These are phyloP conservation scores for Candida bentonensis DNA, from an alignment of 805 yeast genomes.

Conservation along the genomic window DNA sequence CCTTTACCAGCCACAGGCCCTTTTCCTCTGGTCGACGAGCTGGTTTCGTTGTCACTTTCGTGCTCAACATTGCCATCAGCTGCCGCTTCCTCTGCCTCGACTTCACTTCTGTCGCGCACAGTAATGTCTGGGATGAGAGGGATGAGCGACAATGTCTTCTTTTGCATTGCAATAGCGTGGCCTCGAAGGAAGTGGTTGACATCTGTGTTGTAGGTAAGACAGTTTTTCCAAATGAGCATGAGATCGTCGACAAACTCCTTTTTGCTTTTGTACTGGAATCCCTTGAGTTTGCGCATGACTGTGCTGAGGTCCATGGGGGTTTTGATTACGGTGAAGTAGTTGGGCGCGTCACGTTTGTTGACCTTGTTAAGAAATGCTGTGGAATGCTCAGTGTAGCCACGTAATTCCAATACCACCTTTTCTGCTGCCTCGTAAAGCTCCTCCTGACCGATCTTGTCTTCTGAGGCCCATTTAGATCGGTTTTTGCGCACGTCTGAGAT, in stretches of 20 bases:
- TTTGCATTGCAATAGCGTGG: conserved; percentile 94
- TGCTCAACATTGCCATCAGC: conserved; percentile 1
- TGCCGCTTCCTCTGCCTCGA: conserved; percentile 22
- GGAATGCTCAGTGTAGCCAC: conserved; percentile 91
- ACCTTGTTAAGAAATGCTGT: conserved; percentile 92
- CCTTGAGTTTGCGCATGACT: conserved; percentile 77
- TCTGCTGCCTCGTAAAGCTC: conserved; percentile 96
- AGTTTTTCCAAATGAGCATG: conserved; percentile 90
- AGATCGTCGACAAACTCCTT: conserved; percentile 88
- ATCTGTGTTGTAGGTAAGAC: conserved; percentile 84
- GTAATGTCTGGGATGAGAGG: conserved; percentile 85
- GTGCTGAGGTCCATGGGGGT: conserved; percentile 95
- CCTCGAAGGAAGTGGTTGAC: conserved; percentile 83
- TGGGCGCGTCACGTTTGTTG: conserved; percentile 97
- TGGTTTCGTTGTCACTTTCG: background rate
- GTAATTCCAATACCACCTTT: conserved; percentile 75
- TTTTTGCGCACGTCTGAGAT: conserved; percentile 89
- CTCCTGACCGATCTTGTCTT: conserved; percentile 91
- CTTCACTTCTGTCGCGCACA: conserved; percentile 37
- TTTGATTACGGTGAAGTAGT: conserved; percentile 78
- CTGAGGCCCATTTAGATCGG: conserved; percentile 95
- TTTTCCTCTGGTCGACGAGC: background rate
- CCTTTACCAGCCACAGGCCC: background rate
- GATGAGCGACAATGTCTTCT: conserved; percentile 57
- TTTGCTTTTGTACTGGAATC: conserved; percentile 69